A percentile compares a stretch with the other conserved stretches of the same genome.
These are phyloP conservation scores for Barnettozyma vustinii DNA, from an alignment of 805 yeast genomes.

Conservation along the genomic window DNA sequence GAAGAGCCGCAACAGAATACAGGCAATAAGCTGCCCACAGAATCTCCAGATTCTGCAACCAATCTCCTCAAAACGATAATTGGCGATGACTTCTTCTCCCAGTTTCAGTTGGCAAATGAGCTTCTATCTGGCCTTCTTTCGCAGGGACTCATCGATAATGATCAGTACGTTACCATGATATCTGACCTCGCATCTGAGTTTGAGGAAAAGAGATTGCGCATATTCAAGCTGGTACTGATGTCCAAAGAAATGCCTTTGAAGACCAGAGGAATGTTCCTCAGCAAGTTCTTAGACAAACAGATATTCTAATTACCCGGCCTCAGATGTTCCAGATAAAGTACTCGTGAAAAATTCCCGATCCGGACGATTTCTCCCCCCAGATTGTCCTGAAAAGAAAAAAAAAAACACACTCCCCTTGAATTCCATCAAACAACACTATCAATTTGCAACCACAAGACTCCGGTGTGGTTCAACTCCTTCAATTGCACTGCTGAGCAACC, in stretches of 20 bases:
- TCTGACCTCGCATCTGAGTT: background rate
- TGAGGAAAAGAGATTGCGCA: background rate
- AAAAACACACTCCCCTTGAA: background rate
- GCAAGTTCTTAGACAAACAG: background rate
- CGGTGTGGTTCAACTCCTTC: too few relatives aligned
- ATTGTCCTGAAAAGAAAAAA: too few relatives aligned
- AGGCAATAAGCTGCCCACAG: background rate
- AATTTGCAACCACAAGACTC: background rate
- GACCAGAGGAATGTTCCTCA: background rate
- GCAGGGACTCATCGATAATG: background rate
- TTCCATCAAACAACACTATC: background rate
- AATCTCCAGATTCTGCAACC: background rate
- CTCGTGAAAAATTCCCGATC: too few relatives aligned
- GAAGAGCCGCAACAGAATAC: background rate
- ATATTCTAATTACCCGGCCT: too few relatives aligned
- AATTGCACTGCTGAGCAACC: too few relatives aligned
- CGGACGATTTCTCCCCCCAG: too few relatives aligned
- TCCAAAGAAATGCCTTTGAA: background rate
- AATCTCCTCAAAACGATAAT: background rate
- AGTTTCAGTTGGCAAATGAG: background rate
- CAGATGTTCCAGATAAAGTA: too few relatives aligned
- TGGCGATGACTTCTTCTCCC: background rate
- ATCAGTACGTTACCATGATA: background rate
- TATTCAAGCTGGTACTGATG: background rate
- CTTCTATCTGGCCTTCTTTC: background rate